A percentile compares a stretch with the other conserved stretches of the same genome.
Evolutionary conservation across 371 early-diverging fungal genomes (phyloP).

Genomic region (Mucor velutinosus): DNA sequence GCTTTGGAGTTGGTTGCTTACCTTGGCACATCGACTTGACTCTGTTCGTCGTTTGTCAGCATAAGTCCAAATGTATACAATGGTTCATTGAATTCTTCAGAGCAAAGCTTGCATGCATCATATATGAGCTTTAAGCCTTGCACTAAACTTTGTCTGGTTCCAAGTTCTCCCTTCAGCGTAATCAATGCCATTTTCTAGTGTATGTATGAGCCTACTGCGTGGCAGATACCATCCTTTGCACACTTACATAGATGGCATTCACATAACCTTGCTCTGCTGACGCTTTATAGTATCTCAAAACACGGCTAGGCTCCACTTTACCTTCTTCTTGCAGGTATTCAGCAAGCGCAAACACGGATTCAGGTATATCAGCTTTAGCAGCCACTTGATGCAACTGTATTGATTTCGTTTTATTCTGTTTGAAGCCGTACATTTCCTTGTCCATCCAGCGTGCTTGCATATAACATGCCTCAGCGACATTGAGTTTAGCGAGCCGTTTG

Average conservation of each 20-base stretch:
- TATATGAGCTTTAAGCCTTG: conserved; percentile 16
- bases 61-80: conserved; percentile 14
- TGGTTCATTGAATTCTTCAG: conserved; percentile 18
- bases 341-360: conserved; percentile 30
- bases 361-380: conserved; percentile 26
- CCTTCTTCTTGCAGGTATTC: conserved; percentile 55
- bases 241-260: conserved; percentile 65
- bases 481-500: conserved; percentile 64
- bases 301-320: conserved; percentile 42
- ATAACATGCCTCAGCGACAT: conserved; percentile 71
- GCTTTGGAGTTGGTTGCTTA: background rate
- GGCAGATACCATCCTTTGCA: background rate
- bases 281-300: conserved; percentile 70
- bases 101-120: conserved; percentile 9
- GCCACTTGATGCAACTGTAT: conserved; percentile 40
- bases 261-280: conserved; percentile 72
- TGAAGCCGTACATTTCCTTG: conserved; percentile 57
- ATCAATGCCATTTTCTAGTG: conserved; percentile 21
- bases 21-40: conserved; percentile 18
- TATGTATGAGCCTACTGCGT: background rate
- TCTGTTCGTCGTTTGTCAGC: conserved; percentile 16
- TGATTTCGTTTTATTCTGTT: conserved; percentile 50
- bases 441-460: conserved; percentile 74
- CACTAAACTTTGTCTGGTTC: conserved; percentile 11
- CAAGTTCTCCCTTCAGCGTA: conserved; percentile 14